These are phyloP conservation scores for Diaporthe sp. DNA, from an alignment of 2,329 filamentous ascomycete species.

Conservation along the genomic window DNA sequence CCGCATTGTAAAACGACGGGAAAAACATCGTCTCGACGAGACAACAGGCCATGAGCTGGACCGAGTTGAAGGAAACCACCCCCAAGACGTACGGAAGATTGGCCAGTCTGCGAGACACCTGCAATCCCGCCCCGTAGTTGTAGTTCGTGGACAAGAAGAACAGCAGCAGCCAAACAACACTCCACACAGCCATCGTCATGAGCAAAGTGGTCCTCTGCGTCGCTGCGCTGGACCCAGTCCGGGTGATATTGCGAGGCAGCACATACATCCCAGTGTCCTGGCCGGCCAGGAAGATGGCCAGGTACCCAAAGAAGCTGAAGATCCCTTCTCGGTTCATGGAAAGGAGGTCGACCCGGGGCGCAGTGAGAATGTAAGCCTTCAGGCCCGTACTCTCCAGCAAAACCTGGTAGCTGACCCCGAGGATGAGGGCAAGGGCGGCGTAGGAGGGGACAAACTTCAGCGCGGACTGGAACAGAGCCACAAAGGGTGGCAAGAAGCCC, in stretches of 20 bases:
- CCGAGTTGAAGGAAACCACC: slow-evolving; percentile 91
- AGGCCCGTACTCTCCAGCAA: slow-evolving; percentile 82
- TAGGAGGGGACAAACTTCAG: slow-evolving; percentile 82
- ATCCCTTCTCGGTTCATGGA: slow-evolving; percentile 95
- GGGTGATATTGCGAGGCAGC: slow-evolving; percentile 72
- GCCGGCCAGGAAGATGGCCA: slow-evolving; percentile 93
- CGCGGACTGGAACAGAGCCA: slow-evolving; percentile 83
- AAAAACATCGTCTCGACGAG: slow-evolving; percentile 84
- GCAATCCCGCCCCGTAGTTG: slow-evolving; percentile 77
- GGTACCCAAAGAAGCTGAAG: slow-evolving; percentile 94
- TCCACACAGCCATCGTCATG: slow-evolving; percentile 74
- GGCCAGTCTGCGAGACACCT: slow-evolving; percentile 88
- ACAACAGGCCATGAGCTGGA: slow-evolving; percentile 85
- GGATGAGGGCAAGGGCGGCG: slow-evolving; percentile 77
- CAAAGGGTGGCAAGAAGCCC: slow-evolving; percentile 87
- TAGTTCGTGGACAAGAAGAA: slow-evolving; percentile 79
- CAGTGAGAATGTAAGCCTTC: slow-evolving; percentile 85
- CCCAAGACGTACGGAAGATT: slow-evolving; percentile 95
- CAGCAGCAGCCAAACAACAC: slow-evolving; percentile 75
- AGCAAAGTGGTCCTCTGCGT: slow-evolving; percentile 71
- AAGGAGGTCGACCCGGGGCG: slow-evolving; percentile 82
- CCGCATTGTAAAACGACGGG: slow-evolving; percentile 75
- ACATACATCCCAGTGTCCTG: slow-evolving; percentile 86
- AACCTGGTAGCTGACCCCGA: slow-evolving; percentile 80
- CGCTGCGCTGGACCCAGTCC: slow-evolving; percentile 57